Percentiles rank a stretch among this genome's conserved stretches.
These are phyloP conservation scores for Solanum sejunctum DNA, from an alignment of 257 asterid species.

Conservation along the genomic window DNA sequence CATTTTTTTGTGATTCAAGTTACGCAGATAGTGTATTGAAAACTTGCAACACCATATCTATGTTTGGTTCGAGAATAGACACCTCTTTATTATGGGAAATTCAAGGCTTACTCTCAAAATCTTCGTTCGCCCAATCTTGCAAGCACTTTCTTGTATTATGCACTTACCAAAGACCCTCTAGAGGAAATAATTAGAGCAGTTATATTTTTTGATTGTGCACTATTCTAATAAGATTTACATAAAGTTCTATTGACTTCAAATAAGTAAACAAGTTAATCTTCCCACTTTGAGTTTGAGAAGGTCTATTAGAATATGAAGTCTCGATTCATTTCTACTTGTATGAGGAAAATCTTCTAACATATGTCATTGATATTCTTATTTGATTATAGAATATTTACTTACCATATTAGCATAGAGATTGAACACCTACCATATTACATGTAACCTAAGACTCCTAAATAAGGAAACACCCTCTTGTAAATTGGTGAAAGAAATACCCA, in stretches of 20 bases:
- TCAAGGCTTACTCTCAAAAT: background rate
- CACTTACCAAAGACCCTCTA: background rate
- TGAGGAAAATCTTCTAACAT: background rate
- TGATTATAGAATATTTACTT: background rate
- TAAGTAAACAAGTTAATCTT: background rate
- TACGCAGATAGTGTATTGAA: background rate
- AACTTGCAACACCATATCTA: background rate
- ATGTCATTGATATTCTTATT: background rate
- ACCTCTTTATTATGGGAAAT: background rate
- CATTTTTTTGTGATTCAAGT: background rate
- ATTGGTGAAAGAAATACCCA: background rate
- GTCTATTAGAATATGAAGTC: background rate
- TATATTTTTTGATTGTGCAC: background rate
- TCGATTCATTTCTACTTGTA: background rate
- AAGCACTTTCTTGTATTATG: background rate
- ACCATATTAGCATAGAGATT: background rate
- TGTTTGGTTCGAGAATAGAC: background rate
- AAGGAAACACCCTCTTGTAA: background rate
- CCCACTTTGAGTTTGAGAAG: background rate
- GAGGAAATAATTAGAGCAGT: background rate
- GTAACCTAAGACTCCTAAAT: background rate
- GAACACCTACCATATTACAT: background rate
- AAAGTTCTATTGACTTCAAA: background rate
- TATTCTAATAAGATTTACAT: background rate
- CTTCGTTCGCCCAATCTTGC: background rate